A percentile compares a stretch with the other conserved stretches of the same genome.
phyloP scores from a whole-genome alignment of 306 rosid species.

The Pueraria montana region DNA sequence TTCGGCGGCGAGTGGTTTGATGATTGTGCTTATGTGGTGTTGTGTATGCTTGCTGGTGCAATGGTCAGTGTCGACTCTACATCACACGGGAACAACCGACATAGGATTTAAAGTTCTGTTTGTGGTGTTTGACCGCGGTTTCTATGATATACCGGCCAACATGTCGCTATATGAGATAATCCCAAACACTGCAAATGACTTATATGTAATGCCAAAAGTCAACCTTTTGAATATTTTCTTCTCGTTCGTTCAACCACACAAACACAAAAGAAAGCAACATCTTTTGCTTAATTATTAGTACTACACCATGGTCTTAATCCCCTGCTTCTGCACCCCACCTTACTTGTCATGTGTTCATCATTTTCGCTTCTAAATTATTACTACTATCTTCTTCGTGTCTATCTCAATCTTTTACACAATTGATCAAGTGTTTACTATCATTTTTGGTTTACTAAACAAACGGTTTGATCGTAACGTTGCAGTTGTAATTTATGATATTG shows the following conservation, averaged over 20 bases:
- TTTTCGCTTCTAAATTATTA: background rate
- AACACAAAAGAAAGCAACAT: conserved; percentile 16
- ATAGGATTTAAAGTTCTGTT: conserved; percentile 14
- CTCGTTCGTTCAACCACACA: conserved; percentile 44
- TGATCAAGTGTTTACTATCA: too few relatives aligned
- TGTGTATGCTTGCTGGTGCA: too few relatives aligned
- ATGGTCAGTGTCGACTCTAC: too few relatives aligned
- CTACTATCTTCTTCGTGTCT: background rate
- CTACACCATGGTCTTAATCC: background rate
- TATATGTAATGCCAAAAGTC: conserved; percentile 51
- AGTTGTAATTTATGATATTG: background rate
- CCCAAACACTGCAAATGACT: conserved; percentile 38
- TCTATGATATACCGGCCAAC: conserved; percentile 24
- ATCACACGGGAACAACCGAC: conserved; percentile 47
- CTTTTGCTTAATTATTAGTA: background rate
- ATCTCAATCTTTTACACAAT: too few relatives aligned
- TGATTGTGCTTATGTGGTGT: too few relatives aligned
- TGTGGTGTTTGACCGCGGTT: conserved; percentile 37
- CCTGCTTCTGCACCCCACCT: background rate
- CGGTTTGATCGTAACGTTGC: too few relatives aligned
- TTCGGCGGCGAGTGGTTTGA: too few relatives aligned
- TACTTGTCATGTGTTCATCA: background rate
- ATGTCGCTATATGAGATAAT: conserved; percentile 49
- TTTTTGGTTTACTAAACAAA: too few relatives aligned
- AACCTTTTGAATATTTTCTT: conserved; percentile 54